Conservation (phyloP, 208 protist species). For the Paratrypanosoma confusum region DNA sequence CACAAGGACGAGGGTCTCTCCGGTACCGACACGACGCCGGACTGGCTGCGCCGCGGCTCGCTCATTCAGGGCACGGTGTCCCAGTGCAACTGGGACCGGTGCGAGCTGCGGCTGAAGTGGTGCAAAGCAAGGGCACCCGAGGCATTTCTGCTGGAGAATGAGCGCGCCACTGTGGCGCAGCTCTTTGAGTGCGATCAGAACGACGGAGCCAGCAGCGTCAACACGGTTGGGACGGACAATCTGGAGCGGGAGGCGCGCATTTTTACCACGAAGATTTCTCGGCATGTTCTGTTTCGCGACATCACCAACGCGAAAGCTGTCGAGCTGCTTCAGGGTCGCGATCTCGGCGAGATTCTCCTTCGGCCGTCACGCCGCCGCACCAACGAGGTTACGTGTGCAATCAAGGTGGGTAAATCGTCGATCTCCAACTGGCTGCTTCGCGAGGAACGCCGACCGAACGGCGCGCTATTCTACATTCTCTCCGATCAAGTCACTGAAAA, state of each 20-base stretch:
- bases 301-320: conserved; percentile 25
- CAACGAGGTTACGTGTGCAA: conserved; percentile 46
- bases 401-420: conserved; percentile 53
- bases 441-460: conserved; percentile 51
- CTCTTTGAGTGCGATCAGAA: conserved; percentile 1
- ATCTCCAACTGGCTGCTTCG: conserved; percentile 63
- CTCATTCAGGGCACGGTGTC: conserved; percentile 61
- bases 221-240: conserved; percentile 42
- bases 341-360: conserved; percentile 72
- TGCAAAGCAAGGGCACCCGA: conserved; percentile 30
- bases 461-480: conserved; percentile 57
- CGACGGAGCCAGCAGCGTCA: conserved; percentile 46
- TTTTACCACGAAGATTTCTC: conserved; percentile 72
- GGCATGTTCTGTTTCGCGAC: conserved; percentile 67
- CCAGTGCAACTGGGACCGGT: conserved; percentile 48
- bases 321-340: conserved; percentile 58
- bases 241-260: conserved; percentile 38
- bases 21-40: conserved; percentile 10
- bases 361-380: conserved; percentile 25
- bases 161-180: not conserved
- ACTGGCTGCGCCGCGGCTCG: conserved; percentile 49
- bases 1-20: not conserved
- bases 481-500: conserved; percentile 34
- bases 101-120: conserved; percentile 68
- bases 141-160: not conserved